A percentile compares a stretch with the other conserved stretches of the same genome.
These are phyloP conservation scores for Entonaema liquescens DNA, from an alignment of 495 filamentous ascomycete species.

Conservation along the genomic window DNA sequence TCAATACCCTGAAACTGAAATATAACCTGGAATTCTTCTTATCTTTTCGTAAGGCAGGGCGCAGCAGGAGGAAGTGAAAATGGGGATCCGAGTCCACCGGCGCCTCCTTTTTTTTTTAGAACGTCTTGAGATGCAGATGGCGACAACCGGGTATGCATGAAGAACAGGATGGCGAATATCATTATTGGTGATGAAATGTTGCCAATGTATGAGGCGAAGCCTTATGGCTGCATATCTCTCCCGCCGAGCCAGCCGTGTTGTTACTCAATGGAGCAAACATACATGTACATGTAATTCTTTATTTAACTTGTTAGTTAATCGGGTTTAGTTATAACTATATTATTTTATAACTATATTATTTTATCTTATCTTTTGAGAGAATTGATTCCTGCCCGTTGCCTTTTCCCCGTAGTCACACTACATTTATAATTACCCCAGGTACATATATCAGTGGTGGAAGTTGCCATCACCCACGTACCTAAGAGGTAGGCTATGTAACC, in stretches of 20 bases:
- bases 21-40: neutral
- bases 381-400: neutral
- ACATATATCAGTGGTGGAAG: too few relatives aligned
- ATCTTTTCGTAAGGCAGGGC: neutral
- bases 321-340: too few relatives aligned
- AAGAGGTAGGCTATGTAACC: neutral
- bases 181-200: slow-evolving; percentile 13
- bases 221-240: slow-evolving; percentile 19
- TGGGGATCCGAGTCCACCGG: slow-evolving; percentile 6
- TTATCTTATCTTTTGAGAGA: neutral
- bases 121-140: slow-evolving; percentile 23
- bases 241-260: slow-evolving; percentile 22
- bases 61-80: neutral
- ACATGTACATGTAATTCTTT: too few relatives aligned
- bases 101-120: slow-evolving; percentile 13
- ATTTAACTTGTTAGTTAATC: too few relatives aligned
- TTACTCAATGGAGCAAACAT: neutral
- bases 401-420: neutral
- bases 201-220: slow-evolving; percentile 33
- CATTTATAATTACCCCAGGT: too few relatives aligned
- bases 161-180: slow-evolving; percentile 15
- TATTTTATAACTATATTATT: neutral
- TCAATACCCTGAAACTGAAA: neutral
- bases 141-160: slow-evolving; percentile 23
- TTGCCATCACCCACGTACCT: too few relatives aligned